phyloP scores from a whole-genome alignment of 2,329 filamentous ascomycete genomes.

The Microcyclospora pomicola region DNA sequence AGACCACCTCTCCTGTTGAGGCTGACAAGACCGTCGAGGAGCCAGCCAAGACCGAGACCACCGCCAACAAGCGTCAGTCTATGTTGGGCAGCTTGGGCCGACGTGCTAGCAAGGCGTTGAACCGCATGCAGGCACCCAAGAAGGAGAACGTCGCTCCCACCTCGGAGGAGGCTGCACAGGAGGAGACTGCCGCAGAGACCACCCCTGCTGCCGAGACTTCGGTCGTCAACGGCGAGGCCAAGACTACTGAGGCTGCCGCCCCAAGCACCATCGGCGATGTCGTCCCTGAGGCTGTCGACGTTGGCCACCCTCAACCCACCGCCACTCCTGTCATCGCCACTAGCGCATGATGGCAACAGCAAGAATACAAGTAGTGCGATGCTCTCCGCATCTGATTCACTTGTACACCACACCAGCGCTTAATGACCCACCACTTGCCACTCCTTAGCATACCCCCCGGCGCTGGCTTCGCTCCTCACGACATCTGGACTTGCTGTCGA shows the following conservation, averaged over 20 bases:
- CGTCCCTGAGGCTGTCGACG: conserved; percentile 16
- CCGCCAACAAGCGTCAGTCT: conserved; percentile 20
- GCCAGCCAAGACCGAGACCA: conserved; percentile 9
- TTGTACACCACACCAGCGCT: too few species aligned
- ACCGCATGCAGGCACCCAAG: conserved; percentile 18
- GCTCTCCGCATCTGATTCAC: too few species aligned
- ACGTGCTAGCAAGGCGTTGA: conserved; percentile 22
- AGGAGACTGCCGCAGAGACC: conserved; percentile 6
- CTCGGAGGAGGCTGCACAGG: conserved; percentile 10
- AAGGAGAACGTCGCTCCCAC: conserved; percentile 15
- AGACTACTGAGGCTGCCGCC: conserved; percentile 8
- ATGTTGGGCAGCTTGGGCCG: conserved; percentile 21
- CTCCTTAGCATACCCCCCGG: too few species aligned
- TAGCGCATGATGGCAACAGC: conserved; percentile 15
- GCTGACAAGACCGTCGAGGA: conserved; percentile 12
- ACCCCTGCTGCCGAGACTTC: conserved; percentile 6
- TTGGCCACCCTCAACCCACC: conserved; percentile 15
- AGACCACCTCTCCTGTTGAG: conserved; percentile 11
- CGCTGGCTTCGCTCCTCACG: too few species aligned
- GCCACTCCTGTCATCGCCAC: conserved; percentile 19
- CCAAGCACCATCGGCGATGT: conserved; percentile 15
- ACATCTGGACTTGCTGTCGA: too few species aligned
- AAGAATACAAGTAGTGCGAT: too few species aligned
- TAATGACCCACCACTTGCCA: too few species aligned
- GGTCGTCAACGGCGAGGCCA: conserved; percentile 6